These are phyloP conservation scores for Scopulariopsis brevicaulis DNA, from an alignment of 2,329 filamentous ascomycete species.

Conservation along the genomic window DNA sequence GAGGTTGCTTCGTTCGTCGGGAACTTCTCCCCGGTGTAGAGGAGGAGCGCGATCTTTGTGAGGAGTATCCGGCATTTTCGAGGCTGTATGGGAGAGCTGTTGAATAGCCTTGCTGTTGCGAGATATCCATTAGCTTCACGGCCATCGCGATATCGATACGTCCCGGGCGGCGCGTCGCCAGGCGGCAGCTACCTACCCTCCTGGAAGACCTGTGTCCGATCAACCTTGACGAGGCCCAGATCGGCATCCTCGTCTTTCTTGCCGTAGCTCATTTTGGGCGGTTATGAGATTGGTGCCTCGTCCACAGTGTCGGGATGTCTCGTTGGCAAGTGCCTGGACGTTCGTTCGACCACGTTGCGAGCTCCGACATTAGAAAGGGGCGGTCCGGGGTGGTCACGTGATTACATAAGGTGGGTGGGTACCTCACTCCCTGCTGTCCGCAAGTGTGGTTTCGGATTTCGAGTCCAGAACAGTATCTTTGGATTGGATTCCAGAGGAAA, in stretches of 20 bases:
- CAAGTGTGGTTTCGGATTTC: background rate
- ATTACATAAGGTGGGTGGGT: background rate
- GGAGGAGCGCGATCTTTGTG: conserved; percentile 90
- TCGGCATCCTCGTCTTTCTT: conserved; percentile 99
- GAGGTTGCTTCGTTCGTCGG: conserved; percentile 94
- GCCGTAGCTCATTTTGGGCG: conserved; percentile 78
- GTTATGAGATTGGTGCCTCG: conserved; percentile 8
- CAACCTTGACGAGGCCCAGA: conserved; percentile 86
- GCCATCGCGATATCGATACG: background rate
- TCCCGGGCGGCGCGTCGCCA: background rate
- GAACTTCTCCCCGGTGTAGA: conserved; percentile 96
- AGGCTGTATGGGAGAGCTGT: conserved; percentile 91
- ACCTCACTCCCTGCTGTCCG: background rate
- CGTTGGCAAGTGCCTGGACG: background rate
- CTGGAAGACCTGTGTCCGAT: conserved; percentile 96
- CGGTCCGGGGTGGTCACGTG: conserved; percentile 1
- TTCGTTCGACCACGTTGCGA: conserved; percentile 5
- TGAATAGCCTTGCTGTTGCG: conserved; percentile 80
- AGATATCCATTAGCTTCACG: background rate
- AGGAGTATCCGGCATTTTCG: conserved; percentile 95
- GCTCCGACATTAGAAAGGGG: conserved; percentile 2
- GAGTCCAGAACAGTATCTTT: too few relatives aligned
- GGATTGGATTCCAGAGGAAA: too few relatives aligned
- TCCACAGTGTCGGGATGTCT: conserved; percentile 2
- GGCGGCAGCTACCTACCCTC: conserved; percentile 57